Conservation (phyloP, 2,329 filamentous ascomycete species). For the Dendrostoma leiphaemia region DNA sequence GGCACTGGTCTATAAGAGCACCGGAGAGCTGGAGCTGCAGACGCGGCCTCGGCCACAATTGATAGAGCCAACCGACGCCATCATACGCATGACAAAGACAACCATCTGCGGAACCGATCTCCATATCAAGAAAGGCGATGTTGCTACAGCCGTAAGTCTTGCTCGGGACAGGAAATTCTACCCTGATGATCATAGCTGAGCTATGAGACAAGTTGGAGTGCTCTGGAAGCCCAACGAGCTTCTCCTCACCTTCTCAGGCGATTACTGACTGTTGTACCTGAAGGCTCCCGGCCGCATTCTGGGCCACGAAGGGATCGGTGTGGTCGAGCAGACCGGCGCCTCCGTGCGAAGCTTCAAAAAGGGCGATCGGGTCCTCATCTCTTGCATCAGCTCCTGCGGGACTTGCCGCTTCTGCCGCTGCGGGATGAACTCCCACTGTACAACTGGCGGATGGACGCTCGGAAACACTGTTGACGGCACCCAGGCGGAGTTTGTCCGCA, state of each 20-base stretch:
- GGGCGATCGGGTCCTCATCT: slow-evolving; percentile 51
- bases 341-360: slow-evolving; percentile 44
- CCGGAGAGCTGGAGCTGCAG: slow-evolving; percentile 33
- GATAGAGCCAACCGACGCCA: slow-evolving; percentile 42
- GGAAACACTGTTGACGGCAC: slow-evolving; percentile 53
- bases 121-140: slow-evolving; percentile 54
- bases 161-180: too few relatives aligned
- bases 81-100: slow-evolving; percentile 45
- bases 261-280: too few relatives aligned
- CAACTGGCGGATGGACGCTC: slow-evolving; percentile 52
- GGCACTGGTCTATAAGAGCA: slow-evolving; percentile 42
- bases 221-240: too few relatives aligned
- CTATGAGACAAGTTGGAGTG: too few relatives aligned
- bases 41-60: slow-evolving; percentile 41
- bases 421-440: slow-evolving; percentile 52
- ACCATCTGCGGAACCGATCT: slow-evolving; percentile 56
- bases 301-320: slow-evolving; percentile 53
- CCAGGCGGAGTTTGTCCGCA: slow-evolving; percentile 55
- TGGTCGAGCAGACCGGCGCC: slow-evolving; percentile 42
- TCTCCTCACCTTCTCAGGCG: too few relatives aligned
- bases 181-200: too few relatives aligned
- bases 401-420: slow-evolving; percentile 49
- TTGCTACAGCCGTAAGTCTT: too few relatives aligned
- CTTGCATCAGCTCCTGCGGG: slow-evolving; percentile 49
- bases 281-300: slow-evolving; percentile 46